Base-by-base conservation (phyloP, 768 basidiomycete genomes). In the Rickenella mellea region DNA sequence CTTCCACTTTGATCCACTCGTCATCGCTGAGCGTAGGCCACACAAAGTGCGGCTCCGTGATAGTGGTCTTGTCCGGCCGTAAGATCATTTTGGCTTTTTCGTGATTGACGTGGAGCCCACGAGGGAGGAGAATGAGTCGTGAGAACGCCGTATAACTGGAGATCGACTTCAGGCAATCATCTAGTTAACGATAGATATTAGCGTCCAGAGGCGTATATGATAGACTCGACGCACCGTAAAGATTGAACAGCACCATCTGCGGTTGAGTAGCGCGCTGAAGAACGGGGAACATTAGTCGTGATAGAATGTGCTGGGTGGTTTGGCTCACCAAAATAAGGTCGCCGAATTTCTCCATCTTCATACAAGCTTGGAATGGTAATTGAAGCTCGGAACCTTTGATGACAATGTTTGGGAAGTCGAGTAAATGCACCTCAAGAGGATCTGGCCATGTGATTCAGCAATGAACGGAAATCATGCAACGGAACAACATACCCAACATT, bases 341-440 rank as follows among this genome's bases (percentile, higher is more conserved):
- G 67, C 96, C 96, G 52, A 99, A 98, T 65, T 98, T 97, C 75
- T 99, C 96, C 84, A 98, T 93, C 72, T 98, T 98, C 89, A 99
- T 92, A 53, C 92, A 94, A 11, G 96, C 94, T 65, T 98, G 94
- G 92, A 99, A 99, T 0, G 96, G 96, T 44, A 98, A 68, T 55
- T 99, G 96, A 38, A 99, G 70, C 61, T 99, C 96, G 51, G 88
- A 92, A 44, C 96, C 96, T 68, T 98, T 98, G 72, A 99, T 99
- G 63, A 99, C 96, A 51, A 99, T 99, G 65, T 99, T 99, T 40
- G 96, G 96, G 83, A 99, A 99, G 66, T 99, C 96, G 48, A 99
- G 80, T 61, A 98, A 76, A 60, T 98, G 96, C 45, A 98, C 96
- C 70, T 98, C 96, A 42, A 97, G 79, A 29, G 88, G 88, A 61